A percentile compares a stretch with the other conserved stretches of the same genome.
These are phyloP conservation scores for Zea mays DNA, from an alignment of 176 grass and related monocot genomes.

Conservation along the genomic window DNA sequence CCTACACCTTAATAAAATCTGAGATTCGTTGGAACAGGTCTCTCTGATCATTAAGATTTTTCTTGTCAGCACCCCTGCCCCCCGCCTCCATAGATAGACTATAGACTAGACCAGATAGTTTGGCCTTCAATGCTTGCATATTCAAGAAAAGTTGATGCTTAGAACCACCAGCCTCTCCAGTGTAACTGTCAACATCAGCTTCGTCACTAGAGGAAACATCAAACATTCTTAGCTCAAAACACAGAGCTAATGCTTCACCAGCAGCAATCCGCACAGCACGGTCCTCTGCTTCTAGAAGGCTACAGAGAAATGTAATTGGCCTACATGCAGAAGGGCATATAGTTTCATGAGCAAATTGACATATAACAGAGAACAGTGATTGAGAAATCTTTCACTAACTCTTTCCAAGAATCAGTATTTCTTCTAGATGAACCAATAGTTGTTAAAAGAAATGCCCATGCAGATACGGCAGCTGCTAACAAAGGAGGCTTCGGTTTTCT, in stretches of 20 bases:
- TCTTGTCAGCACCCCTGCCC: slow-evolving; percentile 21
- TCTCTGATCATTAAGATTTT: slow-evolving; percentile 35
- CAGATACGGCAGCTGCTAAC: slow-evolving; percentile 15
- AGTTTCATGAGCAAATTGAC: neutral
- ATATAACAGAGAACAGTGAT: neutral
- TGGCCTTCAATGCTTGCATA: slow-evolving; percentile 29
- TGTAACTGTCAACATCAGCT: neutral
- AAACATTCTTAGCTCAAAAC: slow-evolving; percentile 27
- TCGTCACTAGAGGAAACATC: slow-evolving; percentile 19
- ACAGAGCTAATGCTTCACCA: slow-evolving; percentile 21
- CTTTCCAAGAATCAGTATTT: slow-evolving; percentile 28
- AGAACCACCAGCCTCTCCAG: slow-evolving; percentile 15
- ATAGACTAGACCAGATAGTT: slow-evolving; percentile 29
- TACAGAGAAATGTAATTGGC: slow-evolving; percentile 28
- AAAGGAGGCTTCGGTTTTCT: slow-evolving; percentile 22
- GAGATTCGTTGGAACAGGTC: slow-evolving; percentile 28
- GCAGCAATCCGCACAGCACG: slow-evolving; percentile 19
- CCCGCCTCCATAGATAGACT: slow-evolving; percentile 22
- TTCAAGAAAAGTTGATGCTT: slow-evolving; percentile 28
- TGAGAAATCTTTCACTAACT: slow-evolving; percentile 26
- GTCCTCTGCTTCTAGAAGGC: slow-evolving; percentile 24
- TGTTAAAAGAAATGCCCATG: slow-evolving; percentile 30
- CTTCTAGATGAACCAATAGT: slow-evolving; percentile 23
- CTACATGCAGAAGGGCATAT: slow-evolving; percentile 13
- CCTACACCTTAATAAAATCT: slow-evolving; percentile 25